Conservation (phyloP, 169 alveolate species). For the Theileria annulata region DNA sequence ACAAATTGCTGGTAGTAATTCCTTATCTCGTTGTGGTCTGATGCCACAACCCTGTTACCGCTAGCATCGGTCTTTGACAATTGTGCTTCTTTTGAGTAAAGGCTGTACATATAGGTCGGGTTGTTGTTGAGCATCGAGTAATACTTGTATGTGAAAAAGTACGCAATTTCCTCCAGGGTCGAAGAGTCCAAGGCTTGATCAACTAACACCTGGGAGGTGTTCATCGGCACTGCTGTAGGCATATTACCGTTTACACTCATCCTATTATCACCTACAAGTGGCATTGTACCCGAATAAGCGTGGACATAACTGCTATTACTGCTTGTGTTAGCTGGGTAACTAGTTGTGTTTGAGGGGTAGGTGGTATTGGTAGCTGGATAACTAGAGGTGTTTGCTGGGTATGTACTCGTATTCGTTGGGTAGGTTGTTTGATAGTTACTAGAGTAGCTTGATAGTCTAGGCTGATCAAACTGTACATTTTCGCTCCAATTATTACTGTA, state of each 20-base stretch:
- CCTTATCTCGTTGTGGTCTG: constrained; percentile 55
- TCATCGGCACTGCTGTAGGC: constrained; percentile 17
- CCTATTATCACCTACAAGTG: constrained; percentile 12
- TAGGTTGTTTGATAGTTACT: background rate
- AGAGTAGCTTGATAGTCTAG: constrained; percentile 10
- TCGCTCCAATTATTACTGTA: constrained; percentile 52
- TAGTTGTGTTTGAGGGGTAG: background rate
- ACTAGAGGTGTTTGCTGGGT: constrained; percentile 14
- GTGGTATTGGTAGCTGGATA: constrained; percentile 3
- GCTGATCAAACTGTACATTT: constrained; percentile 47
- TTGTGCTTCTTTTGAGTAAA: constrained; percentile 48
- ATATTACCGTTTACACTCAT: constrained; percentile 7
- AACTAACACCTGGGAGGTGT: constrained; percentile 15
- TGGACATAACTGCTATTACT: constrained; percentile 4
- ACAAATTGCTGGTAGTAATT: constrained; percentile 46
- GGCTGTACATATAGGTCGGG: constrained; percentile 47
- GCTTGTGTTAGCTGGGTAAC: background rate
- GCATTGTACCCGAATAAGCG: constrained; percentile 19
- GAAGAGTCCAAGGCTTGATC: constrained; percentile 6
- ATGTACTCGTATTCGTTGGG: background rate
- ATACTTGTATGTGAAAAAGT: constrained; percentile 51
- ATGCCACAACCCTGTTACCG: constrained; percentile 54
- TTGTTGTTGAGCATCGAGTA: constrained; percentile 59
- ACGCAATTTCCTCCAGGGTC: constrained; percentile 55
- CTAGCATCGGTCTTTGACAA: constrained; percentile 46